Base-by-base conservation (phyloP, 2,329 filamentous ascomycete species). In the Colletotrichum sp. region DNA sequence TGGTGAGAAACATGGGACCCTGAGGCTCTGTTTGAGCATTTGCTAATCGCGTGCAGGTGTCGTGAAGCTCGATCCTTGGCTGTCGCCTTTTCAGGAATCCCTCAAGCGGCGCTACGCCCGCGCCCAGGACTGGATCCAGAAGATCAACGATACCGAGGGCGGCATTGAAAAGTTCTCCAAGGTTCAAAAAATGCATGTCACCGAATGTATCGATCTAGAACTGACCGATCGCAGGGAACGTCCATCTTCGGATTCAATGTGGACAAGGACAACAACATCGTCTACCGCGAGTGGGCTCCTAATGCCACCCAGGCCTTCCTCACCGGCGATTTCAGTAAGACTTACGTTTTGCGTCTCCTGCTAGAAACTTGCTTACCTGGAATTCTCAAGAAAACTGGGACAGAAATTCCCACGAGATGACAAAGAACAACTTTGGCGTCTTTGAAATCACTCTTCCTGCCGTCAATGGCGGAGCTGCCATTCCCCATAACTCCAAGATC, bases 271-370 rank as follows among this genome's bases (percentile, higher is more conserved):
- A 95, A 95, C 84, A 96, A 96, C 84, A 95, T 99, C 79, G 89
- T 90, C 74, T 99, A 99, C 85, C 92, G 95, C 80, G 97, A 99
- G 90, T 99, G 97, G 97, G 97, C 97, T 1, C 96, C 97, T 30
- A 98, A 96, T 87, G 96, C 96, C 70, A 88, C 92, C 55, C 90
- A 94, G 81, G 97, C 97, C 66, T 96, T 93, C 83, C 90, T 99
- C 68, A 94, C 98, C 80, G 97, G 97, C 77, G 97, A 99, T 80
- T 99, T 99, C 89, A 99, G 94, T 96, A 88, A 79, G 93, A 83
- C 72, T 26, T 26, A 18, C n/a, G 57, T 36, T 8, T 12, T 26
- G 32, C 12, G 24, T 10, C 26, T 32, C 28, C 21, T 64, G 30
- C 21, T 36, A 38, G 15, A 43, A 36, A 8, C 12, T 16, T 18